These are phyloP conservation scores for Vigna hirtella DNA, from an alignment of 306 rosid genomes.

Conservation along the genomic window DNA sequence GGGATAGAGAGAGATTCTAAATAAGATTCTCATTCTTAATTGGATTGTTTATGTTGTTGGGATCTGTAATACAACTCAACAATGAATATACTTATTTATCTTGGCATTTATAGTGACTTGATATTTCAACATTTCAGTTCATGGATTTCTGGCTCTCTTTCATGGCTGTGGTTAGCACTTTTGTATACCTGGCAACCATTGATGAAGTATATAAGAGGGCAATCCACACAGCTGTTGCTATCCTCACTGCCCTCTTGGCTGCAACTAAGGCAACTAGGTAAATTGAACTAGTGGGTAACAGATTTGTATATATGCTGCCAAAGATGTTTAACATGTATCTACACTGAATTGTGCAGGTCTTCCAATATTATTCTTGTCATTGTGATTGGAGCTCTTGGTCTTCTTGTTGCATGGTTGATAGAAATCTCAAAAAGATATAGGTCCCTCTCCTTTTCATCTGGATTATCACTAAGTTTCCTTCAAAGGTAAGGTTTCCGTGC, in stretches of 20 bases:
- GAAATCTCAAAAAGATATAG: slow-evolving; percentile 55
- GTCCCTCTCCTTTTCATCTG: slow-evolving; percentile 52
- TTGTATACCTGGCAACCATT: slow-evolving; percentile 75
- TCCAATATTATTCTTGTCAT: slow-evolving; percentile 43
- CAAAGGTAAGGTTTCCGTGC: slow-evolving; percentile 42
- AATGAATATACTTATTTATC: slow-evolving; percentile 9
- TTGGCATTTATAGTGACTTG: slow-evolving; percentile 28
- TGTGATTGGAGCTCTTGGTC: slow-evolving; percentile 55
- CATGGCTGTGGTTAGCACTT: slow-evolving; percentile 96
- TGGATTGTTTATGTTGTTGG: slow-evolving; percentile 7
- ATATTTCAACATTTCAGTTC: slow-evolving; percentile 69
- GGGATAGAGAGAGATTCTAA: slow-evolving; percentile 12
- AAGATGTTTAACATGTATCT: slow-evolving; percentile 2
- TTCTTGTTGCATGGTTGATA: slow-evolving; percentile 60
- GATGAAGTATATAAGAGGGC: slow-evolving; percentile 80
- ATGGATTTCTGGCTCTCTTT: slow-evolving; percentile 99
- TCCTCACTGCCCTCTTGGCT: slow-evolving; percentile 94
- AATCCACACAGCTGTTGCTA: slow-evolving; percentile 79
- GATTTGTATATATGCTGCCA: neutral
- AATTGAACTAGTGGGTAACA: slow-evolving; percentile 14
- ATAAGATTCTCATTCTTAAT: neutral
- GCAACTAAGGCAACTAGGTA: slow-evolving; percentile 88
- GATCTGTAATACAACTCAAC: slow-evolving; percentile 6
- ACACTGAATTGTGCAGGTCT: slow-evolving; percentile 41
- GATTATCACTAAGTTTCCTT: slow-evolving; percentile 40